A percentile compares a stretch with the other conserved stretches of the same genome.
These are phyloP conservation scores for Botrytis paeoniae DNA, from an alignment of 2,329 filamentous ascomycete species.

Conservation along the genomic window DNA sequence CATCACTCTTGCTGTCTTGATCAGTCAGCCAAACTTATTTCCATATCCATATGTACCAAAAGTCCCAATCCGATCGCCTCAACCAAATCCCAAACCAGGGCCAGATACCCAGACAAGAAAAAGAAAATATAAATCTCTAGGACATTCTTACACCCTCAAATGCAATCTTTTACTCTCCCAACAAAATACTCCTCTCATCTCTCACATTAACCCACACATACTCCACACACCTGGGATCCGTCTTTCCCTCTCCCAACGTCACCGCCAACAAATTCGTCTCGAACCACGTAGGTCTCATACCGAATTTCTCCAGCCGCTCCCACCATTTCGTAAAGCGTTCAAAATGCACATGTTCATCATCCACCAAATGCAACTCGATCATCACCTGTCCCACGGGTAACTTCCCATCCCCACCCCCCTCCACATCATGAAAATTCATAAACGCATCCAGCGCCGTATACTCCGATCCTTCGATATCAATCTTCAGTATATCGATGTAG, in stretches of 20 bases:
- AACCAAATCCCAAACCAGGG: not conserved
- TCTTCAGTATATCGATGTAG: conserved; percentile 44
- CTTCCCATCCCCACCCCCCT: not conserved
- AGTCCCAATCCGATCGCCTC: not conserved
- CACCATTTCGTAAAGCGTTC: conserved; percentile 34
- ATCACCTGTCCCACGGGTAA: conserved; percentile 34
- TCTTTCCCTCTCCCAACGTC: conserved; percentile 28
- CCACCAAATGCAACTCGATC: conserved; percentile 35
- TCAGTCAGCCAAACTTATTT: not conserved
- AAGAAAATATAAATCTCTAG: not conserved
- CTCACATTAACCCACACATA: conserved; percentile 35
- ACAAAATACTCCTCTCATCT: conserved; percentile 31
- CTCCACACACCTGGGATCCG: conserved; percentile 34
- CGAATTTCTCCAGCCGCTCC: conserved; percentile 35
- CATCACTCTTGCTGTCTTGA: no score
- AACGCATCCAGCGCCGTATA: conserved; percentile 37
- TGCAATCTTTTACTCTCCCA: conserved; percentile 22
- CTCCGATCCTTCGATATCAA: conserved; percentile 42
- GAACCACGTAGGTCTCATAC: conserved; percentile 35
- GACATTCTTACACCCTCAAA: not conserved
- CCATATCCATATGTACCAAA: not conserved
- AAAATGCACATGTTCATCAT: conserved; percentile 29
- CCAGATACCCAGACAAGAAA: not conserved
- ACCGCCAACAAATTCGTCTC: conserved; percentile 36
- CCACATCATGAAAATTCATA: conserved; percentile 29